Base-by-base conservation (phyloP, 345 rosid species). In the Laguncularia racemosa region DNA sequence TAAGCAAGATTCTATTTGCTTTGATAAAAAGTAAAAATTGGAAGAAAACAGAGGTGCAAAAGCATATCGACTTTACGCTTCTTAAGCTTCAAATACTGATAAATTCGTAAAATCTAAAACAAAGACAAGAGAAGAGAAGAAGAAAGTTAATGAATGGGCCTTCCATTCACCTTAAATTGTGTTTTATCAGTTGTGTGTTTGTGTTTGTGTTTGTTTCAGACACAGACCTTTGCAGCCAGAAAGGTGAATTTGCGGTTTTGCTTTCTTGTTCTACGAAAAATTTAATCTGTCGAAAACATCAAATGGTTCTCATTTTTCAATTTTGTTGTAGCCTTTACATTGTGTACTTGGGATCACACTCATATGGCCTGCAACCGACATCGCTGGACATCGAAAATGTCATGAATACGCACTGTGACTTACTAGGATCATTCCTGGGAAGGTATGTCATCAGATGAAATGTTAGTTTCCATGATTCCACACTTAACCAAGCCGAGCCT, bases 311-410 rank as follows among this genome's bases (percentile, higher is more conserved):
- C 28, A 23, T 21, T 17, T 18, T 17, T 54, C 14, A 20, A 20
- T 3, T 59, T 16, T 44, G 53, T 2, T 55, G 20, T 20, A 75
- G 76, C 53, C 79, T 7, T 67, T 63, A n/a, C 18, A 52, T 75
- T 20, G 73, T 75, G 63, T 75, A 71, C 66, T 15, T 75, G 58
- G 79, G 79, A 58, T 59, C 79, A 3, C 76, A 48, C 23, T 18
- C 57, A 1, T 67, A 61, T 20, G 66, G 66, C 16, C 57, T 43
- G 16, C 40, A 12, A 14, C 50, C 44, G 3, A 53, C 69, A 0
- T 12, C 43, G 7, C 63, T 59, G 5, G 59, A 61, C 38, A 46
- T 56, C 6, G 28, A 47, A 13, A 48, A 33, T 0, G 66, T 56
- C n/a, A 52, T 65, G 15, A 46, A 50, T 51, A 61, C 69, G 18